These are phyloP conservation scores for Leccinum imitatum DNA, from an alignment of 768 basidiomycete species.

Conservation along the genomic window DNA sequence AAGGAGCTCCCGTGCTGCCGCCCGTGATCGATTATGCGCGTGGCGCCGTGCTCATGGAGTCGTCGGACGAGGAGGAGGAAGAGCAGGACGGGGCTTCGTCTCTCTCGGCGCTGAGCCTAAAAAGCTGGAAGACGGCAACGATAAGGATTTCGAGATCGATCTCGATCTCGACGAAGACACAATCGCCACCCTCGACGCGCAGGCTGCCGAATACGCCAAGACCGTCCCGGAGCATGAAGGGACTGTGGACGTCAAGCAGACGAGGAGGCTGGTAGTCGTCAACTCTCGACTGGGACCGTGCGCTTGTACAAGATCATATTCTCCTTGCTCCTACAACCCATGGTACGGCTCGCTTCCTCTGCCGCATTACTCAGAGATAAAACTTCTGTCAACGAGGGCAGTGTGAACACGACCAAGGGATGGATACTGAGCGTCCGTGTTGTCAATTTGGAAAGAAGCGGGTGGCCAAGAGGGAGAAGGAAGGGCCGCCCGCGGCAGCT, in stretches of 20 bases:
- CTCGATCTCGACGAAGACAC: slow-evolving; percentile 80
- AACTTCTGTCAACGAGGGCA: slow-evolving; percentile 14
- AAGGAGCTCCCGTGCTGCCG: too few relatives aligned
- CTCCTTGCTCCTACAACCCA: slow-evolving; percentile 75
- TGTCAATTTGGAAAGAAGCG: slow-evolving; percentile 86
- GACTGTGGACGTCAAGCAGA: slow-evolving; percentile 43
- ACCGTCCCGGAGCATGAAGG: slow-evolving; percentile 45
- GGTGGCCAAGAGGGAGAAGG: slow-evolving; percentile 80
- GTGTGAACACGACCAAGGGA: slow-evolving; percentile 45
- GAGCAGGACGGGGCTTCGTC: too few relatives aligned
- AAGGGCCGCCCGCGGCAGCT: slow-evolving; percentile 86
- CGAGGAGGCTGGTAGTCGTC: slow-evolving; percentile 81
- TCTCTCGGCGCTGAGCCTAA: slow-evolving; percentile 45
- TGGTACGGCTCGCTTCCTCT: slow-evolving; percentile 43
- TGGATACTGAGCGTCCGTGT: slow-evolving; percentile 70
- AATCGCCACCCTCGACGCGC: slow-evolving; percentile 69
- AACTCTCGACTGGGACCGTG: slow-evolving; percentile 95
- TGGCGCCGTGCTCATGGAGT: too few relatives aligned
- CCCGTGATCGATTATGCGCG: too few relatives aligned
- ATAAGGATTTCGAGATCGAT: slow-evolving; percentile 62
- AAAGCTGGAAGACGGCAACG: slow-evolving; percentile 9
- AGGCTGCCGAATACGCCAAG: slow-evolving; percentile 61
- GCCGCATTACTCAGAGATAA: slow-evolving; percentile 24
- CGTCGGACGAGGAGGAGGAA: too few relatives aligned
- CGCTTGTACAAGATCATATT: slow-evolving; percentile 69